These are phyloP conservation scores for Xylaria sp. DNA, from an alignment of 495 filamentous ascomycete genomes.

Conservation along the genomic window DNA sequence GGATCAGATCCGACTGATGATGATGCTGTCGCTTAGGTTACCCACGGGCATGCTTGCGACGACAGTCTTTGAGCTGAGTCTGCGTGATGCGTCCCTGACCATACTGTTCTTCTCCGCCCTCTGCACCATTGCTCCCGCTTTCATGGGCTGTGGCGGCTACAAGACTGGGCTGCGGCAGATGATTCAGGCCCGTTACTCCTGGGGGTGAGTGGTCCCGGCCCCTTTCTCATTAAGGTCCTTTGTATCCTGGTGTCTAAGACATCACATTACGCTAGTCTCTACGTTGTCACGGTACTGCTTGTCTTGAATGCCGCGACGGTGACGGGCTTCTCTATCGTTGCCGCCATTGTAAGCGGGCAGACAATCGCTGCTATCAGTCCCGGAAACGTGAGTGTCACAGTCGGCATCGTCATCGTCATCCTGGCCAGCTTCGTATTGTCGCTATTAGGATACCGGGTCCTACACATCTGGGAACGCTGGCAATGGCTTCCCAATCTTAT, in stretches of 20 bases:
- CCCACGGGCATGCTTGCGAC: slow-evolving; percentile 62
- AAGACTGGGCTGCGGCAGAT: slow-evolving; percentile 63
- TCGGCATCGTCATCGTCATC: slow-evolving; percentile 57
- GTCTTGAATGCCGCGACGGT: slow-evolving; percentile 52
- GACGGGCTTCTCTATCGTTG: slow-evolving; percentile 52
- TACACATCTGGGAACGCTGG: slow-evolving; percentile 63
- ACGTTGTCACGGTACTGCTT: slow-evolving; percentile 48
- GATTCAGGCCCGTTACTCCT: slow-evolving; percentile 61
- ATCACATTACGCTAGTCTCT: slow-evolving; percentile 30
- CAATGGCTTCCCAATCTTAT: slow-evolving; percentile 63
- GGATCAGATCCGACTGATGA: too few species aligned
- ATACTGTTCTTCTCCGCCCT: slow-evolving; percentile 64
- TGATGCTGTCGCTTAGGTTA: slow-evolving; percentile 45
- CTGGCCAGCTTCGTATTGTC: slow-evolving; percentile 55
- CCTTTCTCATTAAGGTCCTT: slow-evolving; percentile 27
- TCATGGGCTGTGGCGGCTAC: slow-evolving; percentile 60
- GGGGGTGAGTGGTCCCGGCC: slow-evolving; percentile 48
- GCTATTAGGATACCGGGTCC: slow-evolving; percentile 58
- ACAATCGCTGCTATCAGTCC: slow-evolving; percentile 54
- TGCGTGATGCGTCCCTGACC: slow-evolving; percentile 61
- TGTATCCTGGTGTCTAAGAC: slow-evolving; percentile 25
- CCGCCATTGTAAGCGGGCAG: slow-evolving; percentile 50
- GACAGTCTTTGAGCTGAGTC: slow-evolving; percentile 55
- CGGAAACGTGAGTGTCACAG: slow-evolving; percentile 53
- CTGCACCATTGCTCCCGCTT: slow-evolving; percentile 58